Evolutionary conservation across 257 asterid genomes (phyloP), one percentile per base, ranked within the genome.

Genomic region (Scutellaria minor): DNA sequence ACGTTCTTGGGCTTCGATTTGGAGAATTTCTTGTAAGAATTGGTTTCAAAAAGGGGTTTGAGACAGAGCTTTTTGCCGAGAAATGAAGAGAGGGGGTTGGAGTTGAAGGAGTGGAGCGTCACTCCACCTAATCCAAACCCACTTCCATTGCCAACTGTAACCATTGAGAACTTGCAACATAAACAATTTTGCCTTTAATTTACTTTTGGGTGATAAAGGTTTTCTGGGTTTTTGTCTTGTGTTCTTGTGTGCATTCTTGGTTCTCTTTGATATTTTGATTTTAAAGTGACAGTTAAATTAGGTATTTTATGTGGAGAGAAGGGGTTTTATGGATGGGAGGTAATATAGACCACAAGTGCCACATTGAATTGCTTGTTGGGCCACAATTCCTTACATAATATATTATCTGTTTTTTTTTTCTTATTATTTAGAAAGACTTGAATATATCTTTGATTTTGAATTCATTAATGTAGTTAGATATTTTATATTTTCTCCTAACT

Each of bases 241-340:
- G 61, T 46, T 12, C 39, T 27, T 0, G 44, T 50, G 27, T 51
- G 53, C 1, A 27, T 40, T 7, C 12, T 68, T 37, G 41, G 6
- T 6, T 56, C 46, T 9, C 37, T 39, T 57, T 39, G 47, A 63
- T 70, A 55, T 68, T 61, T 62, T 20, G 20, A 1, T 47, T 66
- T 37, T 15, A 60, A 40, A 13, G 10, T 72, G 86, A 61, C 84
- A 50, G 89, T 83, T 85, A 81, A 54, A 72, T 85, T 79, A 74
- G 85, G 90, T 87, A 74, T 68, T 91, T 79, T 88, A 72, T 85
- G 97, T 89, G 96, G 97, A 77, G 89, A 85, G 72, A 81, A 78
- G 40, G 61, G 64, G 9, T 56, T 71, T 47, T 12, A 46, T 66
- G 62, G 84, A 81, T 73, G 71, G 70, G 77, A 63, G 18, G 12